phyloP scores from a whole-genome alignment of 495 filamentous ascomycete genomes.

The Podospora didyma region DNA sequence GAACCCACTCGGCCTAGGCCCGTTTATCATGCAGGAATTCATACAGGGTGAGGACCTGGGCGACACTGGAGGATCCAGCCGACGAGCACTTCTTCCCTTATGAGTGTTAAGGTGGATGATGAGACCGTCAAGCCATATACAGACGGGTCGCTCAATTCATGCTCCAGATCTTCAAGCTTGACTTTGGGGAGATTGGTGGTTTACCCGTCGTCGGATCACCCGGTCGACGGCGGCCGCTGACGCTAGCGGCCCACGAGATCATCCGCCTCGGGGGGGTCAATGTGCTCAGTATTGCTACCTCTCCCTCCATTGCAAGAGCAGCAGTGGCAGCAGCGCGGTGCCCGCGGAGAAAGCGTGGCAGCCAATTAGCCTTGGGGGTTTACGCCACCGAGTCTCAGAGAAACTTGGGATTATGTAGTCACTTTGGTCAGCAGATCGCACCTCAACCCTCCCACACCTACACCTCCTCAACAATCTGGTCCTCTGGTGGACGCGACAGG shows the following conservation, averaged over 20 bases:
- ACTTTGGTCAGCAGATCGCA: too few relatives aligned
- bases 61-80: background rate
- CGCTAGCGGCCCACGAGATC: background rate
- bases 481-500: too few relatives aligned
- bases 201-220: background rate
- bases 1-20: background rate
- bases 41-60: background rate
- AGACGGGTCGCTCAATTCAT: background rate
- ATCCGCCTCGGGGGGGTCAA: background rate
- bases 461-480: too few relatives aligned
- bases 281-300: background rate
- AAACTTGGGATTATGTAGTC: too few relatives aligned
- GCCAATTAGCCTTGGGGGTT: too few relatives aligned
- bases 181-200: background rate
- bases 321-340: too few relatives aligned
- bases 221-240: background rate
- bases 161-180: slow-evolving; percentile 1
- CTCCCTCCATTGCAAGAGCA: too few relatives aligned
- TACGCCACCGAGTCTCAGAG: too few relatives aligned
- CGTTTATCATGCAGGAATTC: background rate
- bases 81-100: background rate
- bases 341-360: too few relatives aligned
- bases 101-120: background rate
- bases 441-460: too few relatives aligned
- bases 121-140: background rate